Percentiles rank a stretch among this genome's conserved stretches.
Conservation (phyloP, 495 filamentous ascomycete genomes). For the Annulohypoxylon bovei region DNA sequence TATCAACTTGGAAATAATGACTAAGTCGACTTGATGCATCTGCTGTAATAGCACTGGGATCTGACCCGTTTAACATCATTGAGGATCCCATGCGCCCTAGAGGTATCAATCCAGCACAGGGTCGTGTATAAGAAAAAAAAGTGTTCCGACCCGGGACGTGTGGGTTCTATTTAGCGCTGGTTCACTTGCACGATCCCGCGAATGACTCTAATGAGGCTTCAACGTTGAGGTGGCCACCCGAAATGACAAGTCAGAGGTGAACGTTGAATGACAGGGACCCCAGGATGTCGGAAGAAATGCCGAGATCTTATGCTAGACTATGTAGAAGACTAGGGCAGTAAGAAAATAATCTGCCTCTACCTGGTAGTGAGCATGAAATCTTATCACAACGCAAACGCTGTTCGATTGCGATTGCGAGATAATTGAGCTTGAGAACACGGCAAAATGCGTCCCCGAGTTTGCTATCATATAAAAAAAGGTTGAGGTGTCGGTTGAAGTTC, state of each 20-base stretch:
- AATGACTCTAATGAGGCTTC: neutral
- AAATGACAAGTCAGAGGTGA: slow-evolving; percentile 2
- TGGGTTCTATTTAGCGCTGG: neutral
- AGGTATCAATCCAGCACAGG: slow-evolving; percentile 1
- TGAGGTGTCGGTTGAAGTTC: slow-evolving; percentile 26
- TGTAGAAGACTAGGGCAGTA: neutral
- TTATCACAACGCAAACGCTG: slow-evolving; percentile 11
- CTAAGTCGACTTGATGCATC: slow-evolving; percentile 31
- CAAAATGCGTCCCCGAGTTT: slow-evolving; percentile 25
- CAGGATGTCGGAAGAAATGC: neutral
- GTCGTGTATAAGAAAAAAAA: neutral
- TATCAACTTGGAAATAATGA: slow-evolving; percentile 41
- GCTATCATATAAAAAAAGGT: slow-evolving; percentile 30
- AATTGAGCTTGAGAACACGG: slow-evolving; percentile 12
- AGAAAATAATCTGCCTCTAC: neutral
- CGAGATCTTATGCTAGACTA: neutral
- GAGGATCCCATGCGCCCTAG: slow-evolving; percentile 34
- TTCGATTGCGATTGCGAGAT: neutral
- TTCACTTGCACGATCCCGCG: neutral
- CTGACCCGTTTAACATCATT: slow-evolving; percentile 38
- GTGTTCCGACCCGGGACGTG: neutral
- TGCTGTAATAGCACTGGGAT: slow-evolving; percentile 22
- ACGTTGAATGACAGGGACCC: slow-evolving; percentile 1
- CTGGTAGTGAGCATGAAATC: neutral
- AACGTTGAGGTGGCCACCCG: neutral